A percentile compares a stretch with the other conserved stretches of the same genome.
These are phyloP conservation scores for Ballota nigra DNA, from an alignment of 257 asterid genomes.

Conservation along the genomic window DNA sequence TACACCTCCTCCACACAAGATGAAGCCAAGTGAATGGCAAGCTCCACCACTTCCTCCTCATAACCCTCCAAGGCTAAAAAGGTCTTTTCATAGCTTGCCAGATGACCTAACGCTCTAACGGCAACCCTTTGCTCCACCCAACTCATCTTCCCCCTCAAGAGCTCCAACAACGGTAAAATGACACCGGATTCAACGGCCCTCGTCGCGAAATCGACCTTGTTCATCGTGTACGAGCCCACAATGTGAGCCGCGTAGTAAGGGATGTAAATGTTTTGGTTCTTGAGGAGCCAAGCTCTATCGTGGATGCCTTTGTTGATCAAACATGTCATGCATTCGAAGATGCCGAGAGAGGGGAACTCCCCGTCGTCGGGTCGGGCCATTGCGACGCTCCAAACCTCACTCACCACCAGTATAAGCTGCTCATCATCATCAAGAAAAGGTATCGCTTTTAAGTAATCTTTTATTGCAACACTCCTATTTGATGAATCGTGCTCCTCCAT, in stretches of 20 bases:
- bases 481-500: conserved; percentile 53
- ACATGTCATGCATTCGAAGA: conserved; percentile 64
- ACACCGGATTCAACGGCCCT: conserved; percentile 63
- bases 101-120: conserved; percentile 75
- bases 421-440: conserved; percentile 45
- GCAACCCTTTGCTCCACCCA: conserved; percentile 96
- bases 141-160: conserved; percentile 68
- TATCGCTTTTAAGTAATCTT: conserved; percentile 37
- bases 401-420: conserved; percentile 56
- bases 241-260: conserved; percentile 90
- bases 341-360: conserved; percentile 62
- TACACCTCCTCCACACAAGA: conserved; percentile 58
- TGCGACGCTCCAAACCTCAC: conserved; percentile 71
- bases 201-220: conserved; percentile 37
- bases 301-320: conserved; percentile 48
- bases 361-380: conserved; percentile 59
- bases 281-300: conserved; percentile 52
- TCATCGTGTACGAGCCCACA: conserved; percentile 78
- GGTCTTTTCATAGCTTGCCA: conserved; percentile 68
- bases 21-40: conserved; percentile 54
- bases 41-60: conserved; percentile 51
- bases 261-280: conserved; percentile 57
- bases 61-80: conserved; percentile 38
- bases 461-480: conserved; percentile 32
- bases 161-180: conserved; percentile 56